phyloP scores from a whole-genome alignment of 495 filamentous ascomycete species.

The Daldinia decipiens region DNA sequence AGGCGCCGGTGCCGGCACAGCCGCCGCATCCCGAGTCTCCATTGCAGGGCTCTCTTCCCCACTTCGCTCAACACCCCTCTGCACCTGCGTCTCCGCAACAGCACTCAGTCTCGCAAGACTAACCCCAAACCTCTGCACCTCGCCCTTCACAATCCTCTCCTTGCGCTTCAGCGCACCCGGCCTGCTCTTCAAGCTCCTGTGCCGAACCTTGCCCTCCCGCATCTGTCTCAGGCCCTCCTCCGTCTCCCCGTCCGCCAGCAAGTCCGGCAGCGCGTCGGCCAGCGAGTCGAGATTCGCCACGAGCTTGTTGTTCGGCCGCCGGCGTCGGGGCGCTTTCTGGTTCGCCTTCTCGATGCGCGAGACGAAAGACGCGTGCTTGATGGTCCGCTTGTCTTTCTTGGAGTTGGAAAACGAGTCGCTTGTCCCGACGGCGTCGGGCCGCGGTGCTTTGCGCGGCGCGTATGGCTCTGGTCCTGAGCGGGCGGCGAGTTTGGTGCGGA shows the following conservation, averaged over 20 bases:
- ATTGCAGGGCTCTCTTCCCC: background rate
- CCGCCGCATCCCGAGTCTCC: conserved; percentile 5
- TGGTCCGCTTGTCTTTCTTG: conserved; percentile 80
- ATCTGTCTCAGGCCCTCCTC: conserved; percentile 51
- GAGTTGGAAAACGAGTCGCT: conserved; percentile 64
- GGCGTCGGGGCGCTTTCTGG: conserved; percentile 61
- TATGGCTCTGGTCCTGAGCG: conserved; percentile 39
- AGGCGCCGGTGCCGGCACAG: conserved; percentile 11
- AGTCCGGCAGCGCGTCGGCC: conserved; percentile 77
- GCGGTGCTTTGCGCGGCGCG: conserved; percentile 55
- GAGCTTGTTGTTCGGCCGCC: conserved; percentile 79
- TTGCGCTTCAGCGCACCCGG: conserved; percentile 86
- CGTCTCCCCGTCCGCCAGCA: conserved; percentile 50
- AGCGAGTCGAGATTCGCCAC: conserved; percentile 79
- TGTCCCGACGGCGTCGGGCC: conserved; percentile 50
- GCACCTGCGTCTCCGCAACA: conserved; percentile 49
- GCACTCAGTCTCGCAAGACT: conserved; percentile 77
- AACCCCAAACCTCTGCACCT: conserved; percentile 82
- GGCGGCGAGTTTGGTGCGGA: conserved; percentile 54
- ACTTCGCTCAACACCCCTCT: conserved; percentile 6
- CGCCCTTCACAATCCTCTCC: conserved; percentile 77
- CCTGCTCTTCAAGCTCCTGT: conserved; percentile 74
- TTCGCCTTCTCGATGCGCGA: conserved; percentile 74
- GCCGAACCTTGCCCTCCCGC: conserved; percentile 64
- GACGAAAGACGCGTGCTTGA: conserved; percentile 80